These are phyloP conservation scores for Gnomoniopsis smithogilvyi DNA, from an alignment of 2,329 filamentous ascomycete genomes.

Conservation along the genomic window DNA sequence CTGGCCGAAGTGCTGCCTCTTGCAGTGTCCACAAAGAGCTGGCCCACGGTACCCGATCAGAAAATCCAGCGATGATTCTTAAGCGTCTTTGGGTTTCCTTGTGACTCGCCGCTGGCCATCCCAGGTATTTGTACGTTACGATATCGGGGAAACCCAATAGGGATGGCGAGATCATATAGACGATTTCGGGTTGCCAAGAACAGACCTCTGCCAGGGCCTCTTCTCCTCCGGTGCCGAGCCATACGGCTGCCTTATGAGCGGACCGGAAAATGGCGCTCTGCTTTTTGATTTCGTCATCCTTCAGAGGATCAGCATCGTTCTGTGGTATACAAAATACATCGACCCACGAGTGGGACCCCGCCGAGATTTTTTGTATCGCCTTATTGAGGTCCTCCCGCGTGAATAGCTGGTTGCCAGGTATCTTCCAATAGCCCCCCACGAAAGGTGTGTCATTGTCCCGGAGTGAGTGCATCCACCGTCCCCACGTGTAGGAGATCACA, in stretches of 20 bases:
- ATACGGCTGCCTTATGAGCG: background rate
- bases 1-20: background rate
- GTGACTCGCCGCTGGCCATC: background rate
- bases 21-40: background rate
- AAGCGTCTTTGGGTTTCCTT: background rate
- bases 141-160: background rate
- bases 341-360: background rate
- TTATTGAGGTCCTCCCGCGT: too few relatives aligned
- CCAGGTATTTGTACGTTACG: too few relatives aligned
- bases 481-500: too few relatives aligned
- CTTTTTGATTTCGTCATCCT: background rate
- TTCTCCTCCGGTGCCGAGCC: background rate
- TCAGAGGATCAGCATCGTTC: background rate
- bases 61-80: background rate
- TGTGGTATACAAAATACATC: background rate
- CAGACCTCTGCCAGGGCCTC: background rate
- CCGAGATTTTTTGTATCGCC: too few relatives aligned
- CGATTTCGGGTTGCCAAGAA: background rate
- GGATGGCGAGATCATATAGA: background rate
- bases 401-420: too few relatives aligned
- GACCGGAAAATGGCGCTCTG: background rate
- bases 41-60: background rate
- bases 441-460: too few relatives aligned
- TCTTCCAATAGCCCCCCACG: too few relatives aligned
- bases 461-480: too few relatives aligned